Conservation (phyloP, 106 monocot species). For the Allium cepa region DNA sequence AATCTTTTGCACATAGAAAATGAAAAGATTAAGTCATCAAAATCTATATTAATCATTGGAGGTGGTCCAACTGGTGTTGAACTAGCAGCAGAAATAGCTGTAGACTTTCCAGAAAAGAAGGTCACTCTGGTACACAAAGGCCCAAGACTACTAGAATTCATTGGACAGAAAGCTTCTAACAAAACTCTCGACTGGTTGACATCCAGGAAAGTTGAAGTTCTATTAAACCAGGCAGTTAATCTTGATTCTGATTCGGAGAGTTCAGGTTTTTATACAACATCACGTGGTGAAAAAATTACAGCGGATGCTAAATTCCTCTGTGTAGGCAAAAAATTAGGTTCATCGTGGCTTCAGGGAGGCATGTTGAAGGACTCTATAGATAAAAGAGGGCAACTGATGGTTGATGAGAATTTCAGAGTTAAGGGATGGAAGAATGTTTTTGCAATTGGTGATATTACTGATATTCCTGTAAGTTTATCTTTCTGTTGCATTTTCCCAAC, state of each 20-base stretch:
- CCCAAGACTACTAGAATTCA: slow-evolving; percentile 21
- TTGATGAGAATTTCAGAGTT: slow-evolving; percentile 34
- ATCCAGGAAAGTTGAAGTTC: slow-evolving; percentile 25
- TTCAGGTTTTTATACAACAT: slow-evolving; percentile 20
- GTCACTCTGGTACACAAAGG: slow-evolving; percentile 31
- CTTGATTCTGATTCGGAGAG: slow-evolving; percentile 10
- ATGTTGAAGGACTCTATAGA: slow-evolving; percentile 22
- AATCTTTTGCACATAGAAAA: slow-evolving; percentile 7
- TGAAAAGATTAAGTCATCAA: slow-evolving; percentile 23
- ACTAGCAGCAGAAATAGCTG: slow-evolving; percentile 32
- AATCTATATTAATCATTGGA: slow-evolving; percentile 22
- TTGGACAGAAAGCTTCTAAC: slow-evolving; percentile 26
- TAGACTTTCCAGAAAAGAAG: slow-evolving; percentile 31
- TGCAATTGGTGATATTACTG: slow-evolving; percentile 37
- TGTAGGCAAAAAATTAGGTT: slow-evolving; percentile 20
- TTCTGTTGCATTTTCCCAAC: not conserved
- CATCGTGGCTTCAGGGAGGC: slow-evolving; percentile 25
- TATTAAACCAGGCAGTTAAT: slow-evolving; percentile 14
- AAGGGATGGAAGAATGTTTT: slow-evolving; percentile 26
- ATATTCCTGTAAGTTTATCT: slow-evolving; percentile 27
- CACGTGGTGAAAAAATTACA: slow-evolving; percentile 21
- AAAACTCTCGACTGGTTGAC: slow-evolving; percentile 23
- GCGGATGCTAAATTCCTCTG: slow-evolving; percentile 38
- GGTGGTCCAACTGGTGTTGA: slow-evolving; percentile 31
- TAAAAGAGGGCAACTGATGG: slow-evolving; percentile 21